Evolutionary conservation across 371 early-diverging fungal species (phyloP).

Genomic region (Mucor sp.): DNA sequence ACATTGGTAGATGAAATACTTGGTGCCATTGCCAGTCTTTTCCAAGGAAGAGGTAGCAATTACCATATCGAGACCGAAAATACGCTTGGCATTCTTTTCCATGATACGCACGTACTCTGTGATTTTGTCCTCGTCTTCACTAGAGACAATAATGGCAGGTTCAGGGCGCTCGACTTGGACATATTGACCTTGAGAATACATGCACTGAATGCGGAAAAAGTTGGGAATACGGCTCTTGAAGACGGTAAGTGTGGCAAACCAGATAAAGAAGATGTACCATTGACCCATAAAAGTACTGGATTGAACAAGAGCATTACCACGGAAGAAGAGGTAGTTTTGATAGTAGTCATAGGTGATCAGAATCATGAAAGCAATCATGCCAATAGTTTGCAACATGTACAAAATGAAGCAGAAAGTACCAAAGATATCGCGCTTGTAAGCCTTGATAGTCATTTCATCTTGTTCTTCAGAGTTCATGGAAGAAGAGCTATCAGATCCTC

Average conservation of each 20-base stretch:
- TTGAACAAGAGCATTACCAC: slow-evolving; percentile 33
- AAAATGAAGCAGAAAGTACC: slow-evolving; percentile 29
- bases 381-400: slow-evolving; percentile 38
- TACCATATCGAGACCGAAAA: slow-evolving; percentile 41
- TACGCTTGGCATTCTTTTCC: slow-evolving; percentile 28
- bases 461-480: slow-evolving; percentile 12
- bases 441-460: slow-evolving; percentile 42
- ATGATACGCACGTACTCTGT: slow-evolving; percentile 17
- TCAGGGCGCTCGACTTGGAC: slow-evolving; percentile 70
- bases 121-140: slow-evolving; percentile 10
- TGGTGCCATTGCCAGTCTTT: slow-evolving; percentile 55
- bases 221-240: slow-evolving; percentile 53
- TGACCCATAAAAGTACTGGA: slow-evolving; percentile 48
- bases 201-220: slow-evolving; percentile 68
- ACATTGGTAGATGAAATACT: slow-evolving; percentile 76
- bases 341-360: slow-evolving; percentile 43
- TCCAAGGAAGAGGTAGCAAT: slow-evolving; percentile 45
- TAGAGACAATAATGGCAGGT: slow-evolving; percentile 23
- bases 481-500: not conserved
- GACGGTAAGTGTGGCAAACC: slow-evolving; percentile 61
- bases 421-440: slow-evolving; percentile 36
- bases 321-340: slow-evolving; percentile 32
- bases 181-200: slow-evolving; percentile 54
- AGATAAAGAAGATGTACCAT: slow-evolving; percentile 71
- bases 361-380: slow-evolving; percentile 43